Conservation (phyloP, 441 rosid species). For the Syzygium syzygioides region DNA sequence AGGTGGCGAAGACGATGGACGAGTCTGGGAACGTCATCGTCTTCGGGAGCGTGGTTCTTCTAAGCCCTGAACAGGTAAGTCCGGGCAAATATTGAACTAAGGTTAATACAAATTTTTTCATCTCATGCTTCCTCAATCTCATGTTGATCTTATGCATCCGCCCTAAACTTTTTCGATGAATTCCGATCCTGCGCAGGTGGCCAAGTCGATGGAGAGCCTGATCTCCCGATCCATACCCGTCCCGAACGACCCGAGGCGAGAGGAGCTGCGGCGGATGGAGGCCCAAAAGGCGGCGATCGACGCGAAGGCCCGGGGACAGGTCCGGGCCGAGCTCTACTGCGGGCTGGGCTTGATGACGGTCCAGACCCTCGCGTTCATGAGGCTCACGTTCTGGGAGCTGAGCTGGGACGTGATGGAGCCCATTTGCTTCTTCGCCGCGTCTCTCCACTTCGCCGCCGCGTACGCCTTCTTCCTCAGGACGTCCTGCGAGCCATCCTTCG, state of each 20-base stretch:
- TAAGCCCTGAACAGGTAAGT: background rate
- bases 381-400: constrained; percentile 69
- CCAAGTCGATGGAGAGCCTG: constrained; percentile 43
- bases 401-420: constrained; percentile 77
- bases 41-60: background rate
- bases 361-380: constrained; percentile 54
- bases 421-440: constrained; percentile 51
- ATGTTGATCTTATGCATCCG: background rate
- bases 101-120: background rate
- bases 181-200: constrained; percentile 32
- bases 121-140: background rate
- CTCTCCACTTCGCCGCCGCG: constrained; percentile 37
- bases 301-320: constrained; percentile 27
- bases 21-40: background rate
- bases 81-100: background rate
- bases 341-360: constrained; percentile 22
- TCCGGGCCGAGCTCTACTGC: constrained; percentile 19
- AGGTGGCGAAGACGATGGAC: background rate
- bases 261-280: constrained; percentile 37
- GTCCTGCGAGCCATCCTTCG: constrained; percentile 14
- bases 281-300: constrained; percentile 35
- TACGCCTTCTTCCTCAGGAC: constrained; percentile 54
- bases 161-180: background rate
- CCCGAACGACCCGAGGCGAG: constrained; percentile 54
- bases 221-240: constrained; percentile 30